Conservation (phyloP, 1,284 basidiomycete genomes). For the Mixia osmundae region DNA sequence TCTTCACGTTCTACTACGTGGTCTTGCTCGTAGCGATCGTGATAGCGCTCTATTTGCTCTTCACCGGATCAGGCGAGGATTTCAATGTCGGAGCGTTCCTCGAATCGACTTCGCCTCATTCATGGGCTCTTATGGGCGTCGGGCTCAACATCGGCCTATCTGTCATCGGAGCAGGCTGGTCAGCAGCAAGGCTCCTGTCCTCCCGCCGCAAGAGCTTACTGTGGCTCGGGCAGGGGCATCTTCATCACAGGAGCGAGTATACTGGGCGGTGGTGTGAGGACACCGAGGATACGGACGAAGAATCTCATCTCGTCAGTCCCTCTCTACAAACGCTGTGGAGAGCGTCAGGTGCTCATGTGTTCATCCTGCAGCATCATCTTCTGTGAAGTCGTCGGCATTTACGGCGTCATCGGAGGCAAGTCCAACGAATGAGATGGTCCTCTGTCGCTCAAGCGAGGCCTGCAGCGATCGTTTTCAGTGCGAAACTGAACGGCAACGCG, state of each 20-base stretch:
- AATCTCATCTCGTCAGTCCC: conserved; percentile 69
- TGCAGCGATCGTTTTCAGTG: conserved; percentile 62
- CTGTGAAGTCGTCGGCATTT: conserved; percentile 49
- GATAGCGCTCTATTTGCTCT: no score
- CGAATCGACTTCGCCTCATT: conserved; percentile 77
- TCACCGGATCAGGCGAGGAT: conserved; percentile 6
- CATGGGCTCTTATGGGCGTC: conserved; percentile 75
- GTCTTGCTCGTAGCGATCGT: no score
- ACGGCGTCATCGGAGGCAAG: conserved; percentile 18
- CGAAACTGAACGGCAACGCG: conserved; percentile 38
- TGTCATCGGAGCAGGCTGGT: conserved; percentile 91
- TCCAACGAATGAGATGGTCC: not conserved
- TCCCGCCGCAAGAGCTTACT: not conserved
- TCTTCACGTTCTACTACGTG: no score
- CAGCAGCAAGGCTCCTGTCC: conserved; percentile 19
- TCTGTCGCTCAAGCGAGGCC: not conserved
- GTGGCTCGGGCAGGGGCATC: conserved; percentile 55
- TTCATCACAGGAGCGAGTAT: conserved; percentile 89
- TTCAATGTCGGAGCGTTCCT: conserved; percentile 85
- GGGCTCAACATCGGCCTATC: conserved; percentile 82
- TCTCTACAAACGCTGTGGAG: not conserved
- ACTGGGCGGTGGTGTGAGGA: conserved; percentile 78
- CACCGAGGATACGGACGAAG: conserved; percentile 88
- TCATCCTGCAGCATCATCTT: conserved; percentile 60
- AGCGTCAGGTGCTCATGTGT: not conserved